Base-by-base conservation (phyloP, 1,284 basidiomycete genomes). In the Pseudozyma sp. region DNA sequence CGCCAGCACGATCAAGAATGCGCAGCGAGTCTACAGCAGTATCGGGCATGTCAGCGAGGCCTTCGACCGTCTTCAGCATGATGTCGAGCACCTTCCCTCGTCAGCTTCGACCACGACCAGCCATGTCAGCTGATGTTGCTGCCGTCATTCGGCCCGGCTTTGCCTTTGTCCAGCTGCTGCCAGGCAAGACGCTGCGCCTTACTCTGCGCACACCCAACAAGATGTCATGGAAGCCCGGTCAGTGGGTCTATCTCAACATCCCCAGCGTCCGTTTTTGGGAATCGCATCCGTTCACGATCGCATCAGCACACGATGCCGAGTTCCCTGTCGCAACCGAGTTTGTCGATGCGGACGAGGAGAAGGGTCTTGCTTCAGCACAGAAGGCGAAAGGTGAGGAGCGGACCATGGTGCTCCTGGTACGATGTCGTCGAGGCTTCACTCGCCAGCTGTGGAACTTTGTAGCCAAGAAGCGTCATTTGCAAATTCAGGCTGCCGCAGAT, bases 211-310 rank as follows among this genome's bases (percentile, higher is more conserved):
- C 91, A 0, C 89, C 90, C 0, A 70, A 75, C 53, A 71, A 71
- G 44, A 70, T 85, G 65, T 70, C 70, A 6, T 94, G 92, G 92
- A 88, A 89, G 5, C 90, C 93, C 0, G 93, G 93, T 5, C 92
- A 93, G 82, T 91, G 92, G 83, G 90, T 94, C 75, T 88, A 92
- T 21, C 88, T 95, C 66, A 90, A 88, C 63, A 87, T 94, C 7
- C 93, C 93, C 1, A 88, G 88, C 19, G 87, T 95, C 12, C 90
- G 90, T 8, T 87, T 87, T 48, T 87, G 91, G 82, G 89, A 91
- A 52, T 89, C 90, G 3, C 93, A 95, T 81, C 93, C 93, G 1
- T 95, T 94, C 85, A 94, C 93, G 0, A 90, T 91, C 66, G 90
- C 90, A 18, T 90, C 90, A 43, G 88, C 91, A 35, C 90, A 90